Evolutionary conservation across 2,329 filamentous ascomycete genomes (phyloP).

Genomic region (Ophidiomyces ophidiicola): DNA sequence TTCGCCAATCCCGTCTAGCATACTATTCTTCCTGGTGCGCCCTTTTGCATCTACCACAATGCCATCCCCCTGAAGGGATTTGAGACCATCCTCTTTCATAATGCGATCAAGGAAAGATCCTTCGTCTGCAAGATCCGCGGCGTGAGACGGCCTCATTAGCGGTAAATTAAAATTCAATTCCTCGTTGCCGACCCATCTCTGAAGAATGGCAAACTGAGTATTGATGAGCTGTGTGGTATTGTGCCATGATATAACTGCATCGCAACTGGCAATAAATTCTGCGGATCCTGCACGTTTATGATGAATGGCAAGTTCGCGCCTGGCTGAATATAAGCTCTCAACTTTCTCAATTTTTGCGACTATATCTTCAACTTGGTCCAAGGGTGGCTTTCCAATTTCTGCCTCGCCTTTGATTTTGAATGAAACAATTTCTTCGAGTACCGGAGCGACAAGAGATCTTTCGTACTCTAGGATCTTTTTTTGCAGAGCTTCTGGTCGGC

Average conservation of each 20-base stretch:
- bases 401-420: conserved; percentile 92
- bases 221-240: conserved; percentile 96
- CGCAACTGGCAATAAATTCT: conserved; percentile 68
- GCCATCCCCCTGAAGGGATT: conserved; percentile 69
- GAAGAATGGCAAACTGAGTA: conserved; percentile 78
- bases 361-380: conserved; percentile 80
- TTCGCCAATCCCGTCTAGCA: conserved; percentile 68
- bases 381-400: conserved; percentile 75
- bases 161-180: conserved; percentile 81
- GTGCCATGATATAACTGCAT: conserved; percentile 88
- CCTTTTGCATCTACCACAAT: conserved; percentile 64
- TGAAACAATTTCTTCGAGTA: conserved; percentile 76
- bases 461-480: conserved; percentile 78
- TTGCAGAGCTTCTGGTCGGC: conserved; percentile 72
- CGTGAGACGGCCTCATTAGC: conserved; percentile 54
- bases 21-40: conserved; percentile 66
- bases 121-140: conserved; percentile 70
- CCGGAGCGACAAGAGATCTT: conserved; percentile 56
- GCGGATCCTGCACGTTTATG: conserved; percentile 66
- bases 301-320: conserved; percentile 57
- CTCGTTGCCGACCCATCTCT: conserved; percentile 93
- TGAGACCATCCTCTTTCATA: conserved; percentile 88
- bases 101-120: conserved; percentile 88
- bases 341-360: conserved; percentile 83
- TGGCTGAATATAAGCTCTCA: conserved; percentile 73